Evolutionary conservation across 352 stramenopile species (phyloP).

Genomic region (Pythium brachiatum): DNA sequence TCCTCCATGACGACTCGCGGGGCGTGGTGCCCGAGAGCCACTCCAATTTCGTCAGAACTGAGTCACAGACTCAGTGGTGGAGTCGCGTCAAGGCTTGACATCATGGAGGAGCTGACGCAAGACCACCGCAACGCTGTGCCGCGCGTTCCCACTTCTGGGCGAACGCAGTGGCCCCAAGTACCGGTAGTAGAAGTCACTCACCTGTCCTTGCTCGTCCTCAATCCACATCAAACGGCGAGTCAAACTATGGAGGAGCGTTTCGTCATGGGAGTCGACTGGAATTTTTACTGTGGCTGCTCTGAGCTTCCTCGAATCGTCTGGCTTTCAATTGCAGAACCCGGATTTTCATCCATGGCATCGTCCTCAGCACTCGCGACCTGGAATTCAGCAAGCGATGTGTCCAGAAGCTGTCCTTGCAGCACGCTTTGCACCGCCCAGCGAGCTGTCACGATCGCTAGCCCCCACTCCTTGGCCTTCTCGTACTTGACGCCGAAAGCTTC

Average conservation of each 20-base stretch:
- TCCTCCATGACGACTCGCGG: too few relatives aligned
- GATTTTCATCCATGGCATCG: background rate
- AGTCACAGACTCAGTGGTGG: too few relatives aligned
- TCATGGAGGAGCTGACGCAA: too few relatives aligned
- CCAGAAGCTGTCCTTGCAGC: constrained; percentile 39
- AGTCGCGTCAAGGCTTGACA: too few relatives aligned
- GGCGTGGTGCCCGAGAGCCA: too few relatives aligned
- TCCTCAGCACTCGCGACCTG: constrained; percentile 23
- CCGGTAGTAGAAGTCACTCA: too few relatives aligned
- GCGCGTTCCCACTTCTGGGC: background rate
- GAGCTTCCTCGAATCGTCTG: constrained; percentile 2
- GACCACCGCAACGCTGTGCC: constrained; percentile 1
- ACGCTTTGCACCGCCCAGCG: constrained; percentile 72
- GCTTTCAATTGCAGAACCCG: constrained; percentile 4
- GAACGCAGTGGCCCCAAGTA: background rate
- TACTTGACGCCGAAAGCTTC: constrained; percentile 59
- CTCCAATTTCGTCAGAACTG: too few relatives aligned
- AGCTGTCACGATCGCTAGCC: constrained; percentile 49
- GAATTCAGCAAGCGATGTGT: constrained; percentile 22
- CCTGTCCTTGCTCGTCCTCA: too few relatives aligned
- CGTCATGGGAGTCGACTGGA: too few relatives aligned
- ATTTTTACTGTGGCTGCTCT: constrained; percentile 1
- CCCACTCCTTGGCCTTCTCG: constrained; percentile 53
- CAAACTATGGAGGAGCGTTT: too few relatives aligned
- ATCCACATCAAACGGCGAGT: too few relatives aligned